Evolutionary conservation across 177 flowering plant genomes (phyloP).

Genomic region (Telopea speciosissima): DNA sequence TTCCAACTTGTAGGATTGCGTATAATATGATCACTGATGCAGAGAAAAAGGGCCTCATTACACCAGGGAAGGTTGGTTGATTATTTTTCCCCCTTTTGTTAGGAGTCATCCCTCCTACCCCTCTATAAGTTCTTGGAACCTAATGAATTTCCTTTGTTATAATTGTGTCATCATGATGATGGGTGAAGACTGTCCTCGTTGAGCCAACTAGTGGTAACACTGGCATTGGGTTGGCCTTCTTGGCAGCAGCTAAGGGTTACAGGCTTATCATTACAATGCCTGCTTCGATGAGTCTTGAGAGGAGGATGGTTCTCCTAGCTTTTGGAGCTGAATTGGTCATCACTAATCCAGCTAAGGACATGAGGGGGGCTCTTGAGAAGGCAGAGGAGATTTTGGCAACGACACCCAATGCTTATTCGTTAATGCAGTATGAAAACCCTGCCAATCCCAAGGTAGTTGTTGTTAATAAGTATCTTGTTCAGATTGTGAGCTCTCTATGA

Average conservation of each 20-base stretch:
- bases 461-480: background rate
- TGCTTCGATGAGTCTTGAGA: constrained; percentile 65
- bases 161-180: constrained; percentile 12
- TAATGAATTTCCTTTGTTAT: background rate
- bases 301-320: constrained; percentile 59
- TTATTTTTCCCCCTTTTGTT: background rate
- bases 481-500: background rate
- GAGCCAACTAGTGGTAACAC: constrained; percentile 78
- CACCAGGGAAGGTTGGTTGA: no score
- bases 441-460: constrained; percentile 77
- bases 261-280: constrained; percentile 68
- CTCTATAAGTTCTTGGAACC: background rate
- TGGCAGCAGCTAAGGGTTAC: constrained; percentile 68
- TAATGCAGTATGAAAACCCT: constrained; percentile 70
- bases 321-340: constrained; percentile 75
- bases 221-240: constrained; percentile 69
- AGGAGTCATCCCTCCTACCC: background rate
- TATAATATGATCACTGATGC: constrained; percentile 50
- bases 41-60: constrained; percentile 58
- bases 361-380: constrained; percentile 67
- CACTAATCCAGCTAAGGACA: constrained; percentile 66
- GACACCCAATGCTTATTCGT: constrained; percentile 56
- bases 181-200: constrained; percentile 55
- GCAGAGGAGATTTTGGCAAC: constrained; percentile 57
- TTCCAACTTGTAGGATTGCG: background rate